Evolutionary conservation across 2,329 filamentous ascomycete genomes (phyloP), one percentile per base, ranked within the genome.

Genomic region (Ascomycota sp.): DNA sequence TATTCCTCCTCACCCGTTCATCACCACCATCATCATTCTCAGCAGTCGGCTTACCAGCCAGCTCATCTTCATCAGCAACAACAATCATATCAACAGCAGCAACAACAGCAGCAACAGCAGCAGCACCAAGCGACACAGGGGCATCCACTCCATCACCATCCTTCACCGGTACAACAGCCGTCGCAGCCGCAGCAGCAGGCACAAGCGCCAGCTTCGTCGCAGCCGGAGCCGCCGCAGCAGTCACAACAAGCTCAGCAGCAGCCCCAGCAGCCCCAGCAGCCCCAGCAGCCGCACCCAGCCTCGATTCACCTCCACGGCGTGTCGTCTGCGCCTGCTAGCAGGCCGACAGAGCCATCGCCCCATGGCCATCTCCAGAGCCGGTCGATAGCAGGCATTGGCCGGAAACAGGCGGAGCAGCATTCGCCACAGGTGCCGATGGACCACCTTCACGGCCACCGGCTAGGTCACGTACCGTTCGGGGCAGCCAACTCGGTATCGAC

Each of bases 371-470:
- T 46, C 28, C 44, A 49, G 36, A 41, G 43, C 35, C 47, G 52
- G 27, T 47, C 53, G 34, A 41, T 59, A 27, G 26, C 25, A 11
- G 41, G 45, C 27, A 48, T 56, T 40, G 47, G 50, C 31, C 56
- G 61, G 33, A 64, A 66, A 43, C 52, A 60, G 36, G 33, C 48
- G 13, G 32, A 38, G 8, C 42, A 48, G n/a, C 52, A 68, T 37
- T 58, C 64, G 37, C 50, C 56, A 32, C 61, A 66, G 44, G 60
- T 70, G 41, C 42, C 72, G 40, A 62, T 70, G 52, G 67, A 68
- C 43, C 66, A 66, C 42, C 59, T 73, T 54, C 56, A 61, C 38
- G 47, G 60, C 56, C 46, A 54, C 34, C 63, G 68, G 40, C 57
- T 67, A 38, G 63, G 57, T 31, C 62, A 64, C 40, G 50, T 61